These are phyloP conservation scores for Geotrichum histeridarum DNA, from an alignment of 1,139 yeast species.

Conservation along the genomic window DNA sequence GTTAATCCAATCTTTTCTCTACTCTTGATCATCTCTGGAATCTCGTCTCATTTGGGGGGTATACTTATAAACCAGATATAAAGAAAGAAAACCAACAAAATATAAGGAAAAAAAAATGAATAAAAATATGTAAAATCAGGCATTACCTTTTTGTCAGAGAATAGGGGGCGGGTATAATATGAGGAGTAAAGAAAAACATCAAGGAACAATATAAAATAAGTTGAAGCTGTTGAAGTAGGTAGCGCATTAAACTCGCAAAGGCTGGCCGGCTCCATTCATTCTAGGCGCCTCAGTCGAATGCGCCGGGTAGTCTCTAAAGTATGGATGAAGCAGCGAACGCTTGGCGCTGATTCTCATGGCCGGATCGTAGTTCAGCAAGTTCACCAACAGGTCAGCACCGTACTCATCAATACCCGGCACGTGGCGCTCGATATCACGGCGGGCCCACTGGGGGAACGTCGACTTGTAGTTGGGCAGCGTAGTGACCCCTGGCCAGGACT, in stretches of 20 bases:
- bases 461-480: slow-evolving; percentile 92
- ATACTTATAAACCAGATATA: no score
- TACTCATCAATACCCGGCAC: slow-evolving; percentile 70
- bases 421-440: slow-evolving; percentile 60
- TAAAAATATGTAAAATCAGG: no score
- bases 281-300: not conserved
- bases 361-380: slow-evolving; percentile 85
- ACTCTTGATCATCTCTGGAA: no score
- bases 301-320: slow-evolving; percentile 44
- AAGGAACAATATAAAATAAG: not conserved
- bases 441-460: slow-evolving; percentile 92
- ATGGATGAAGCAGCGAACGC: slow-evolving; percentile 85
- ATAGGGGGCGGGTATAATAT: no score
- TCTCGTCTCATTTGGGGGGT: no score
- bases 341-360: slow-evolving; percentile 92
- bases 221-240: not conserved
- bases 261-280: slow-evolving; percentile 8
- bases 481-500: slow-evolving; percentile 93
- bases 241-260: slow-evolving; percentile 1
- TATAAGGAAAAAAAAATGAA: no score
- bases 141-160: no score
- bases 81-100: no score
- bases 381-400: slow-evolving; percentile 78
- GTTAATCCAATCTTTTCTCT: no score
- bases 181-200: not conserved